Evolutionary conservation across 805 yeast genomes (phyloP), one percentile per base, ranked within the genome.

Genomic region (Hanseniaspora lachancei): DNA sequence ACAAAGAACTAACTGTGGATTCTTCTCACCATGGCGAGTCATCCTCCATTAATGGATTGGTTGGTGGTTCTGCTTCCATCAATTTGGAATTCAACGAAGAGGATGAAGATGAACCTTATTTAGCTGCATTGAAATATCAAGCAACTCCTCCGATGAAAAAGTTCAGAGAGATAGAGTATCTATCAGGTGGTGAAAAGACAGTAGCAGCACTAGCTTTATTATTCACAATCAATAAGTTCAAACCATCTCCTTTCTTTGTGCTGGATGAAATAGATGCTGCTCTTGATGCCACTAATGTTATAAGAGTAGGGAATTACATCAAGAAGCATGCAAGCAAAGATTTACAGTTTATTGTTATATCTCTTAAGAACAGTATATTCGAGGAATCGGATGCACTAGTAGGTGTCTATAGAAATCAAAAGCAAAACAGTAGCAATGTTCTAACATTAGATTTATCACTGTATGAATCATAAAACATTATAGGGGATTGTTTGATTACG

Each of bases 251-350:
- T 35, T 93, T 93, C 66, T 91, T 93, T 66, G 95, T 93, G 0
- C 72, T 93, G 44, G 98, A 93, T 67, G 98, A 93, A 69, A 89
- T 93, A n/a, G 98, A 93, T 70, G 97, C 98, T 0, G 97, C 97
- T 0, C 76, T 93, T 58, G 98, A 93, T 68, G 82, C 86, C 58
- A 80, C 87, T 24, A 93, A 93, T 64, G 96, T 93, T 24, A 79
- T 79, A 54, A 80, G 80, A 63, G 82, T 93, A 57, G 96, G 96
- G n/a, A 81, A 80, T 58, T 93, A 89, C 65, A 87, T 93, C 58
- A 76, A 76, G 51, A 78, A 77, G 58, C 81, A 84, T 62, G 81
- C 91, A 2, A 84, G 87, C 27, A 84, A 88, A 1, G 76, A 79
- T 44, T 80, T 87, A 66, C 98, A 93, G 65, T 88, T 91, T 63